Percentiles rank a stretch among this genome's conserved stretches.
phyloP scores from a whole-genome alignment of 1,284 basidiomycete species.

The Lentinus polychrous region DNA sequence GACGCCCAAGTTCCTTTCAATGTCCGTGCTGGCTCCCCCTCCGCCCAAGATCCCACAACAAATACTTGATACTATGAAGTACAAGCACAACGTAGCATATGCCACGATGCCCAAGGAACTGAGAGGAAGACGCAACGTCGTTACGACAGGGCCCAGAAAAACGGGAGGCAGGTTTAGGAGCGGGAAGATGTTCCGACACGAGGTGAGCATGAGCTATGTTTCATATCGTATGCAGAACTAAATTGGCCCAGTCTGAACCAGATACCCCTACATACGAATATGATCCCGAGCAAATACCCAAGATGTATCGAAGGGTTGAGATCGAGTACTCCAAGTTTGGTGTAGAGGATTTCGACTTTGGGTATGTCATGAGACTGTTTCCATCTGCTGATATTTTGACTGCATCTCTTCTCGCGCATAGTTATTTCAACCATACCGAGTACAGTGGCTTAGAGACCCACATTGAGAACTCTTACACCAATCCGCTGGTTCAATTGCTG shows the following conservation, averaged over 20 bases:
- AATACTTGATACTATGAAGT: constrained; percentile 73
- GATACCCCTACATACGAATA: constrained; percentile 43
- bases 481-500: constrained; percentile 85
- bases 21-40: constrained; percentile 45
- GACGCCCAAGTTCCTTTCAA: constrained; percentile 46
- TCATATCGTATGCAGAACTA: neutral
- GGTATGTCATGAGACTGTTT: constrained; percentile 34
- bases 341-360: constrained; percentile 99
- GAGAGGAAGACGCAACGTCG: constrained; percentile 76
- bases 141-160: constrained; percentile 41
- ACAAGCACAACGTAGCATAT: constrained; percentile 86
- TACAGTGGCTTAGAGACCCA: constrained; percentile 96
- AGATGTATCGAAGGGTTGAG: constrained; percentile 86
- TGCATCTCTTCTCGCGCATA: constrained; percentile 24
- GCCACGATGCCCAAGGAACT: constrained; percentile 80
- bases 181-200: constrained; percentile 51
- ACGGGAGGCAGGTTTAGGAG: constrained; percentile 75
- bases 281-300: constrained; percentile 62
- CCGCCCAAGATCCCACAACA: constrained; percentile 76
- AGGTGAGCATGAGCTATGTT: constrained; percentile 13
- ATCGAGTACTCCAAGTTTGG: constrained; percentile 99
- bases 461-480: constrained; percentile 96
- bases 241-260: constrained; percentile 35
- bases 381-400: neutral
- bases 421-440: constrained; percentile 87